These are phyloP conservation scores for Bipolaris oryzae DNA, from an alignment of 2,329 filamentous ascomycete species.

Conservation along the genomic window DNA sequence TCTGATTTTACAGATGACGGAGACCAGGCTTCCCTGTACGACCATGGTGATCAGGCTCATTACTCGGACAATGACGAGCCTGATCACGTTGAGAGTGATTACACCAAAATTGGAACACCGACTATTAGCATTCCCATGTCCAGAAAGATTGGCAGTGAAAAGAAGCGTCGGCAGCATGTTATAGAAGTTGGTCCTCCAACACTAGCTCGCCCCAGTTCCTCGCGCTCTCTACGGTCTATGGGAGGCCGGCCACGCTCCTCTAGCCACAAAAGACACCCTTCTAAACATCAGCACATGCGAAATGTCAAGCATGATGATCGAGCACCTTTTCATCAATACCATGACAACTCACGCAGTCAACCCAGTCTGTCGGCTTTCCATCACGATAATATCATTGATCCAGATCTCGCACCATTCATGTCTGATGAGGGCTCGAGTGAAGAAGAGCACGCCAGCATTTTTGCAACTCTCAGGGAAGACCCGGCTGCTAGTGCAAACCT, in stretches of 20 bases:
- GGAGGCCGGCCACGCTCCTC: conserved; percentile 72
- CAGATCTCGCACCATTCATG: conserved; percentile 91
- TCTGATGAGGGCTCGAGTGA: conserved; percentile 93
- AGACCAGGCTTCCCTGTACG: conserved; percentile 64
- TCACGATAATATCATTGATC: conserved; percentile 97
- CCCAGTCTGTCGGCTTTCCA: conserved; percentile 87
- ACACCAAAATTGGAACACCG: conserved; percentile 58
- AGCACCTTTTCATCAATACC: conserved; percentile 83
- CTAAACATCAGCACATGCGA: conserved; percentile 81
- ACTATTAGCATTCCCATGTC: conserved; percentile 71
- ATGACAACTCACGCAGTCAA: conserved; percentile 70
- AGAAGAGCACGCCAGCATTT: conserved; percentile 88
- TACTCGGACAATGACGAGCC: conserved; percentile 32
- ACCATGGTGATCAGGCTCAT: conserved; percentile 35
- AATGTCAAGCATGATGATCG: conserved; percentile 81
- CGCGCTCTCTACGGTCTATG: conserved; percentile 81
- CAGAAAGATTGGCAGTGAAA: conserved; percentile 71
- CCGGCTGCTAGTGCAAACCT: conserved; percentile 63
- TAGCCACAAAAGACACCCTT: conserved; percentile 84
- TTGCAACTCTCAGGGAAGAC: conserved; percentile 72
- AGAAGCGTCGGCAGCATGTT: conserved; percentile 83
- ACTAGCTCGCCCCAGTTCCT: conserved; percentile 89
- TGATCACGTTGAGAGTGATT: conserved; percentile 44
- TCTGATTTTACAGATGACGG: conserved; percentile 89
- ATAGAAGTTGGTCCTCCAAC: conserved; percentile 81